Evolutionary conservation across 2,329 filamentous ascomycete species (phyloP), one percentile per base, ranked within the genome.

Genomic region (Magnaporthales sp.): DNA sequence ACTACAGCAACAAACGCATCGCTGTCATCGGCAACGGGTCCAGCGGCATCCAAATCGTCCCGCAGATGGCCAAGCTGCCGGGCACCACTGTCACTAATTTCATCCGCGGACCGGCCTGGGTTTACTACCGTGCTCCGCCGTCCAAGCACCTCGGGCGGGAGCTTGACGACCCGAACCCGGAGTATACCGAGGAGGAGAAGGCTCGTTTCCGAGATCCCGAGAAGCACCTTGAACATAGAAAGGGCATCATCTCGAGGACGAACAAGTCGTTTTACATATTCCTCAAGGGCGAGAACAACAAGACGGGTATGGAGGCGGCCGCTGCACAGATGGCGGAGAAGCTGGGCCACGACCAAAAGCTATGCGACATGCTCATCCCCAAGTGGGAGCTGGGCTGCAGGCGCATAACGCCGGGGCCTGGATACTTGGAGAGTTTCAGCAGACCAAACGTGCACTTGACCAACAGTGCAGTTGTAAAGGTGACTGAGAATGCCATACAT

Each of bases 21-120:
- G 83, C 80, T 2, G 76, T 87, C n/a, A 84, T 87, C 64, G 84
- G 84, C 9, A 86, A 84, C 65, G 84, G 84, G 7, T 78, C 83
- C 22, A 84, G 82, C 0, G 84, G 82, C 0, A 78, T 86, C 15
- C 84, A 87, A 68, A 75, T 86, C 27, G 71, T 85, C 9, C 80
- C 83, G 46, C 19, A 31, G 38, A 10, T 26, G 15, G 3, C 61
- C 27, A 29, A 75, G 73, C 74, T 26, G 77, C 68, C 26, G 74
- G 76, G 51, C 75, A 79, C 64, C 70, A 80, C 15, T 74, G 75
- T 67, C 75, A 78, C 65, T 73, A 51, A 51, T 19, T 51, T 78
- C 58, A 71, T 81, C n/a, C 75, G 79, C 30, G 77, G 77, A 19
- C 79, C 79, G 13, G 77, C 76, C 10, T 82, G 79, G 80, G 75